Base-by-base conservation (phyloP, 106 monocot genomes). In the Vanilla planifolia region DNA sequence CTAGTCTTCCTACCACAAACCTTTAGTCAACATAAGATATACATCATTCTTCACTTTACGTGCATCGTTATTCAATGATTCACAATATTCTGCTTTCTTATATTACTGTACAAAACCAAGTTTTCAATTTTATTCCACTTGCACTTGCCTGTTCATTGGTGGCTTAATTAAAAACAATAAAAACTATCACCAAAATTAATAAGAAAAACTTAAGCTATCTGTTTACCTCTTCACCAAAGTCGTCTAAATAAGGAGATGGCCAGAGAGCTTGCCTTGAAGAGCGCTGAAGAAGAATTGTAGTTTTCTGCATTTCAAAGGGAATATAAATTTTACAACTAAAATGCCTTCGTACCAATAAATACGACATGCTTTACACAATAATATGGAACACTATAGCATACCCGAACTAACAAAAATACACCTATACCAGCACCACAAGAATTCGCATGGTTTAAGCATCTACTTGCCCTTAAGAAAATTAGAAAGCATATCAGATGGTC, bases 221-320 rank as follows among this genome's bases (percentile, higher is more conserved):
- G 39, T 11, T 62, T 87, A 96, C 95, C 91, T 96, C 95, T 77
- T 96, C 95, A 64, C 95, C 95, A 73, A 84, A 96, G 24, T 79
- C 83, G 75, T 96, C 95, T 64, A 96, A 69, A 56, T 96, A 96
- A 20, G 78, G 95, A 79, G 95, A 91, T 33, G 84, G 87, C 95
- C 95, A 96, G 59, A 71, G 25, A 24, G 90, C 71, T 32, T 68
- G 73, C 23, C 95, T 77, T 61, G 63, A 58, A 56, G 76, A 81
- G 61, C 95, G 84, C 67, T 91, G 90, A 77, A 96, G 69, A 30
- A 96, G 51, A 10, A 96, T 77, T 48, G 74, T 81, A 8, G 95
- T 96, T 71, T 58, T 84, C 95, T 96, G 85, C 47, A 70, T 39
- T 40, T 40, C 33, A 43, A 61, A 80, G 21, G 25, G 48, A 73